Conservation (phyloP, 1,284 basidiomycete genomes). For the Phaffia rhodozyma region DNA sequence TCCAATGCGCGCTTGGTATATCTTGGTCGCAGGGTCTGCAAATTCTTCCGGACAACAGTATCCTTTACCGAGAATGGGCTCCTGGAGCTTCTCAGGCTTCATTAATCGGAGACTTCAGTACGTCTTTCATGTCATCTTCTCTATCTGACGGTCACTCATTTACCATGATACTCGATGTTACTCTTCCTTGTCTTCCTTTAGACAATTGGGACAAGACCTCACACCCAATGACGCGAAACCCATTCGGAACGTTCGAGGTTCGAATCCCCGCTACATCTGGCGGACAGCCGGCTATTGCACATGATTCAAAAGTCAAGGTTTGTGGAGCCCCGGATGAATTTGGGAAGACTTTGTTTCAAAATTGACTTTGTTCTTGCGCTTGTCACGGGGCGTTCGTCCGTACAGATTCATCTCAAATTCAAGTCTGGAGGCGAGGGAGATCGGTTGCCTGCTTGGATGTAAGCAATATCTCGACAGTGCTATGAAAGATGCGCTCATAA, state of each 20-base stretch:
- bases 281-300: constrained; percentile 72
- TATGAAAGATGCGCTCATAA: too few species aligned
- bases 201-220: constrained; percentile 76
- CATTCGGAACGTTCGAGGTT: constrained; percentile 91
- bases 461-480: not conserved
- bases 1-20: not conserved
- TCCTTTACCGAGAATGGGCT: constrained; percentile 91
- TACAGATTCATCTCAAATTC: constrained; percentile 14
- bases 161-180: not conserved
- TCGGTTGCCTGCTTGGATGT: constrained; percentile 17
- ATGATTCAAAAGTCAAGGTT: constrained; percentile 88
- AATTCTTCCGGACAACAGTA: constrained; percentile 52
- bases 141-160: not conserved
- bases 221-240: constrained; percentile 72
- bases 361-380: not conserved
- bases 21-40: constrained; percentile 49
- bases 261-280: constrained; percentile 55
- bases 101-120: constrained; percentile 93
- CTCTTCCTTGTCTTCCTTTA: constrained; percentile 29
- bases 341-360: not conserved
- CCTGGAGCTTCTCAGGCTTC: constrained; percentile 72
- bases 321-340: constrained; percentile 16
- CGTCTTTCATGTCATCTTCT: constrained; percentile 32
- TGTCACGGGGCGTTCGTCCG: not conserved
- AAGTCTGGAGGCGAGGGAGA: not conserved